Percentiles rank a stretch among this genome's conserved stretches.
These are phyloP conservation scores for Sordariomycetes sp. DNA, from an alignment of 2,329 filamentous ascomycete species.

Conservation along the genomic window DNA sequence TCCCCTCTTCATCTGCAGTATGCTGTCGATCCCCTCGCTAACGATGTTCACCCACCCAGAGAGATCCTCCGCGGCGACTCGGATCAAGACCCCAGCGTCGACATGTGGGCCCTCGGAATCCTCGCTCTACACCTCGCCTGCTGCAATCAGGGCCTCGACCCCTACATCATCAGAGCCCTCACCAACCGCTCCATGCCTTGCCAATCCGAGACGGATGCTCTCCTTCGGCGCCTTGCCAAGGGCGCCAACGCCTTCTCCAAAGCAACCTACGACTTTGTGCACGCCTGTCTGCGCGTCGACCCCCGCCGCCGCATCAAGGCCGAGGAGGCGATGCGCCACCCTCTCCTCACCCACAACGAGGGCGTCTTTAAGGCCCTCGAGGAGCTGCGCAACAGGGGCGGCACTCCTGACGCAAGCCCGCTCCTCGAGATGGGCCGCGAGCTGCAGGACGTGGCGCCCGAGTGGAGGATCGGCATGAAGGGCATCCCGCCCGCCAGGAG, in stretches of 20 bases:
- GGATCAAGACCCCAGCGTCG: conserved; percentile 18
- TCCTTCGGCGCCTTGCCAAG: background rate
- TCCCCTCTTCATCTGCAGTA: background rate
- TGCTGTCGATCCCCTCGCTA: conserved; percentile 1
- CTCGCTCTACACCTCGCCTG: conserved; percentile 22
- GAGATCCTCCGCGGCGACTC: background rate
- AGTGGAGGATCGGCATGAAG: background rate
- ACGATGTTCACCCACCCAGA: background rate
- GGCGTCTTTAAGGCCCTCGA: background rate
- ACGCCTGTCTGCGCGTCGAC: background rate
- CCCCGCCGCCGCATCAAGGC: background rate
- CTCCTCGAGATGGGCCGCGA: conserved; percentile 1
- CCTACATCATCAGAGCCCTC: background rate
- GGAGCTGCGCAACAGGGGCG: background rate
- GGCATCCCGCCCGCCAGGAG: background rate
- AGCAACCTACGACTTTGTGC: background rate
- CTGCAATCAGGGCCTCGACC: background rate
- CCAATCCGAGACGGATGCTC: background rate
- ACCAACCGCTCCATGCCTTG: background rate
- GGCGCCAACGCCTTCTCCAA: background rate
- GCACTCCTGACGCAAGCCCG: background rate
- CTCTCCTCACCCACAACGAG: conserved; percentile 3
- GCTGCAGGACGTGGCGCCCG: conserved; percentile 1
- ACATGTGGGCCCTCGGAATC: conserved; percentile 40
- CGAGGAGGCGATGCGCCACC: background rate